A percentile compares a stretch with the other conserved stretches of the same genome.
These are phyloP conservation scores for Ganoderma leucocontextum DNA, from an alignment of 1,284 basidiomycete species.

Conservation along the genomic window DNA sequence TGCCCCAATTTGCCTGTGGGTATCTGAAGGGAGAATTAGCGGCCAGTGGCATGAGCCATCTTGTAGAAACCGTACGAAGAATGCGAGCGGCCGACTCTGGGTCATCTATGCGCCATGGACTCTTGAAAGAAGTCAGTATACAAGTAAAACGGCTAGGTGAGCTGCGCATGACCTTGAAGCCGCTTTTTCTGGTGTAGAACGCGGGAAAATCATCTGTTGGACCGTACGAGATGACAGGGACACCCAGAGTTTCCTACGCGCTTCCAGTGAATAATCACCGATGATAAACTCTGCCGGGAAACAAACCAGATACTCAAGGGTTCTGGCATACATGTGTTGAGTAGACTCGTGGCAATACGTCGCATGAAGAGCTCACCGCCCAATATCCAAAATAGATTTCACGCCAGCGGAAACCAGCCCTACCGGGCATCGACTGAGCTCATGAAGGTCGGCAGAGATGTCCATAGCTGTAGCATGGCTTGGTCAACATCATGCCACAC, in stretches of 20 bases:
- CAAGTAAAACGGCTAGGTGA: constrained; percentile 6
- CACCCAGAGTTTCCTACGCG: constrained; percentile 91
- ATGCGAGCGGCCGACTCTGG: constrained; percentile 73
- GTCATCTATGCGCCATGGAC: constrained; percentile 73
- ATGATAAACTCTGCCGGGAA: too few relatives aligned
- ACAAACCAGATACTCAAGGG: constrained; percentile 90
- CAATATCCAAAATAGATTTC: constrained; percentile 96
- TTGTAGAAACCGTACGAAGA: constrained; percentile 62
- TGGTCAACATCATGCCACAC: constrained; percentile 1
- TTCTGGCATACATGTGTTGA: constrained; percentile 44
- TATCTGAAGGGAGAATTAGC: constrained; percentile 49
- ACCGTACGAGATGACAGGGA: constrained; percentile 88
- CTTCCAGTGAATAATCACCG: background rate
- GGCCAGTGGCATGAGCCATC: background rate
- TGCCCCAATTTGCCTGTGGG: constrained; percentile 70
- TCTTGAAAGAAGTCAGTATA: constrained; percentile 48
- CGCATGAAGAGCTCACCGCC: constrained; percentile 54
- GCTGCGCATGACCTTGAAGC: constrained; percentile 68
- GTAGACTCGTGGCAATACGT: background rate
- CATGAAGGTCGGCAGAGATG: constrained; percentile 90
- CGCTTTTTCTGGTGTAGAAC: constrained; percentile 90
- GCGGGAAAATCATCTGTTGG: constrained; percentile 88
- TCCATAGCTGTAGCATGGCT: constrained; percentile 77
- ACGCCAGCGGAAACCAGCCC: constrained; percentile 94
- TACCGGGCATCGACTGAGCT: constrained; percentile 86